phyloP scores from a whole-genome alignment of 768 basidiomycete genomes.

The Termitomyces sp. region DNA sequence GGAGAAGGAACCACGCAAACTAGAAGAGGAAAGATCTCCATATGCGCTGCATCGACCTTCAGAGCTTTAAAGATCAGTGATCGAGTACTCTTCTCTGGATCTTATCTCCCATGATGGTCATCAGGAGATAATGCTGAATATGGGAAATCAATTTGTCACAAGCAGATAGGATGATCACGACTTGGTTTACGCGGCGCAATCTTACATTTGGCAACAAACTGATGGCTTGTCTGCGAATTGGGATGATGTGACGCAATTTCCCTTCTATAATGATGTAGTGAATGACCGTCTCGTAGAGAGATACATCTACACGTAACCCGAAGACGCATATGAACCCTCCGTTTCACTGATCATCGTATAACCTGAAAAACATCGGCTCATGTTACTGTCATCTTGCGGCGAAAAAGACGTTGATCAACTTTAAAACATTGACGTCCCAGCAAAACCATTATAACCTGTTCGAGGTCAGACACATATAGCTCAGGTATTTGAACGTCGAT shows the following conservation, averaged over 20 bases:
- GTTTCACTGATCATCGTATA: not conserved
- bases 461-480: not conserved
- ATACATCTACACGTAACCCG: too few species aligned
- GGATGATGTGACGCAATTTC: not conserved
- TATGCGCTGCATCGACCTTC: not conserved
- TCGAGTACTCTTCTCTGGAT: not conserved
- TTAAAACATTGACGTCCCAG: not conserved
- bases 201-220: not conserved
- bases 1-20: not conserved
- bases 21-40: not conserved
- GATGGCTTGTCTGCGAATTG: not conserved
- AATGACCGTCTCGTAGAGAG: not conserved
- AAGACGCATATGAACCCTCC: not conserved
- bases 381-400: not conserved
- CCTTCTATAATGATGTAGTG: not conserved
- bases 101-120: not conserved
- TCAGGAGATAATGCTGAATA: not conserved
- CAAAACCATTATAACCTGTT: not conserved
- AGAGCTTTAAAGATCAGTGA: too few species aligned
- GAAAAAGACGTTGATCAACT: not conserved
- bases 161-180: not conserved
- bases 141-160: too few species aligned
- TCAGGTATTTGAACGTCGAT: not conserved
- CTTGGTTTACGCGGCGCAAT: not conserved
- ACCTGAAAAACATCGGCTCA: not conserved